Base-by-base conservation (phyloP, 306 rosid species). In the Vicia villosa region DNA sequence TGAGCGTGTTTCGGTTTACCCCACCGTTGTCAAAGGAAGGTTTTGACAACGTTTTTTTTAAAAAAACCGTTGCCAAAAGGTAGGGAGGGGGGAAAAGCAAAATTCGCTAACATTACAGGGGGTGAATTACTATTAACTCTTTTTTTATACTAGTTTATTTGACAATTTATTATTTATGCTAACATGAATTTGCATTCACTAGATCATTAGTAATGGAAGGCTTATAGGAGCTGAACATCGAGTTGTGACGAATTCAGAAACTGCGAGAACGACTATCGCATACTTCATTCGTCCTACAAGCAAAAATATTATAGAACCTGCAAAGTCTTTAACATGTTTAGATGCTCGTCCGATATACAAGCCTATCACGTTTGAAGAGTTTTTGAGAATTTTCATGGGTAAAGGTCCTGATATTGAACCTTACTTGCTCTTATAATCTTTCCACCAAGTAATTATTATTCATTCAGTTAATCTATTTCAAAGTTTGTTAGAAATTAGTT, bases 201-300 rank as follows among this genome's bases (percentile, higher is more conserved):
- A 86, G 96, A 66, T 89, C 3, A 79, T 89, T 17, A 86, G 87
- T 70, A 86, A 86, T 61, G 85, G 90, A 49, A 83, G 76, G 79
- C 66, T 89, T 0, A 17, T 70, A 4, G 90, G 88, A 19, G 88
- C 79, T 3, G 90, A 86, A n/a, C 96, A 89, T 37, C 65, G 96
- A 51, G 96, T 70, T 9, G 87, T 86, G 37, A 89, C 92, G 11
- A 89, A 86, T 68, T 63, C 83, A 16, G 65, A 56, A 1, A 61
- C 12, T 21, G 68, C 79, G 1, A 69, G 96, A 45, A 87, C 91
- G 13, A 84, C 88, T 0, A 32, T 78, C 51, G 82, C 88, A 0
- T 81, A 79, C 43, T 83, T 89, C 43, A 59, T 86, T 0, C 80
- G 85, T 49, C 96, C 96, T 14, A 77, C 61, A n/a, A 73, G 75